phyloP scores from a whole-genome alignment of 1,284 basidiomycete species.

The Irpex sp. region DNA sequence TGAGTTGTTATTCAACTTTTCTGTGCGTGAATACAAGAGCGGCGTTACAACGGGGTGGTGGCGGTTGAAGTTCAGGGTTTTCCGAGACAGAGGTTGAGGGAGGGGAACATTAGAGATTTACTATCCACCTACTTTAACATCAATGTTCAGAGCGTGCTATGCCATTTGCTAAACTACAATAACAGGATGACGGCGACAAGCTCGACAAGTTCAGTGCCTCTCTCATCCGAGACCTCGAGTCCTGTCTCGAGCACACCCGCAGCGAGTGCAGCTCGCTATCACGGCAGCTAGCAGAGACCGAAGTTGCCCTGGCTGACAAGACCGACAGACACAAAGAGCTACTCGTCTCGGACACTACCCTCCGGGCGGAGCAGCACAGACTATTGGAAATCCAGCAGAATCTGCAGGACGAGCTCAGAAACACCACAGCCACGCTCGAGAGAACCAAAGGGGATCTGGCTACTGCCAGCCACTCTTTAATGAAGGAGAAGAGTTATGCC shows the following conservation, averaged over 20 bases:
- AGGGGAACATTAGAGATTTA: not conserved
- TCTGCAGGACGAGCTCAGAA: not conserved
- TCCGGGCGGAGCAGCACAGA: not conserved
- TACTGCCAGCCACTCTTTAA: not conserved
- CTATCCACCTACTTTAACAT: not conserved
- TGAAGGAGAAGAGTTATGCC: not conserved
- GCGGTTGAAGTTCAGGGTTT: not conserved
- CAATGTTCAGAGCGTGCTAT: not conserved
- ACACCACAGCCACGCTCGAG: not conserved
- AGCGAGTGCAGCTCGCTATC: not conserved
- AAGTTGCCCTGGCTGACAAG: not conserved
- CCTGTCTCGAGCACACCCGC: not conserved
- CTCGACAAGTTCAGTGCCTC: not conserved
- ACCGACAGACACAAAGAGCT: not conserved
- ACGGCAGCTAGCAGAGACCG: not conserved
- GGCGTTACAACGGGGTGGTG: not conserved
- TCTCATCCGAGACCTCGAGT: conserved; percentile 1
- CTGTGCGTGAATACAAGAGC: not conserved
- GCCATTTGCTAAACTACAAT: not conserved
- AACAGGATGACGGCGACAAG: conserved; percentile 1
- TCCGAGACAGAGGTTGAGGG: not conserved
- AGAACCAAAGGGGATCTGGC: not conserved
- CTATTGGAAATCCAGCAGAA: not conserved
- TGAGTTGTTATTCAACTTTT: not conserved
- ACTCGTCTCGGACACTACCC: not conserved